Base-by-base conservation (phyloP, 371 early-diverging fungal genomes). In the Mortierella sp. region DNA sequence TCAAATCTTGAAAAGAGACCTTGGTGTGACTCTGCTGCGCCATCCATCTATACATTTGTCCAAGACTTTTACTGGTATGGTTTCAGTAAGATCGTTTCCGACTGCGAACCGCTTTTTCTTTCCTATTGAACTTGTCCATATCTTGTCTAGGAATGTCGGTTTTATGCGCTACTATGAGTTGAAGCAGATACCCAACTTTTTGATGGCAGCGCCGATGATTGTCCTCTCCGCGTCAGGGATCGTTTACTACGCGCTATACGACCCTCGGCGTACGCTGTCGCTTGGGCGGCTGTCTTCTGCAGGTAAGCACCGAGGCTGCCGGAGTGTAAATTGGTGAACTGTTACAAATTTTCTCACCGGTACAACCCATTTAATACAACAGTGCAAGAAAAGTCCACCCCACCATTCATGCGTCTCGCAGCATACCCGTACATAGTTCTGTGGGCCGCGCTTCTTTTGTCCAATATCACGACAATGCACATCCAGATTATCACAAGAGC, bases 401-500 rank as follows among this genome's bases (percentile, higher is more conserved):
- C 75, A 11, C 72, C 81, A 3, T 84, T 73, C 55, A 58, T 80
- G 58, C 66, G 73, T 44, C 49, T 44, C 8, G 46, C 55, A 6
- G 39, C 81, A 30, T 71, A 89, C 19, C 89, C 91, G 12, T 89
- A 88, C 60, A 83, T 93, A 52, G 89, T 90, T 50, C 81, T 96
- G 21, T 94, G 93, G 92, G 50, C 75, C 1, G 73, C 86, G 28
- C 58, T 95, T 48, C 70, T 93, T 0, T 15, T 89, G 0, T 86
- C 87, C 42, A 86, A 82, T n/a, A 52, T 83, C 17, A 86, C 90
- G 0, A 87, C 84, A 31, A 95, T 95, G 92, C 97, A 97, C 57
- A 88, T 97, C 19, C 97, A 97, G 82, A 89, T 97, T 6, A 92
- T 95, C 55, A 90, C 91, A 30, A 86, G 97, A 6, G 93, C 96